Conservation (phyloP, 176 grass and related monocot species). For the Oryza meyeriana region DNA sequence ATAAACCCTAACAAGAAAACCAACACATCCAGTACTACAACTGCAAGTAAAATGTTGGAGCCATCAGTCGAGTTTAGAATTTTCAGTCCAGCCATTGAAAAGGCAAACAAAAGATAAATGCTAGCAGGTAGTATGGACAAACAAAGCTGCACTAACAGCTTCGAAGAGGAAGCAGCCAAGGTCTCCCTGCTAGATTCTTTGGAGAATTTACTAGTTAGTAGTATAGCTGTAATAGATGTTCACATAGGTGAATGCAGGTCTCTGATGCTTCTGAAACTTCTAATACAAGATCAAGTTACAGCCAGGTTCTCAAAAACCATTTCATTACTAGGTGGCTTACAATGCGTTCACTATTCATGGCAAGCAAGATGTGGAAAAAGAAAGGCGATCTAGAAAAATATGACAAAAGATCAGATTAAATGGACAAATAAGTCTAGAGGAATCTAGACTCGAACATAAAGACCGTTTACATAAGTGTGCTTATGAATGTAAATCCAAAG, state of each 20-base stretch:
- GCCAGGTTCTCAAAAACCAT: background rate
- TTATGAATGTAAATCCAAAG: slow-evolving; percentile 22
- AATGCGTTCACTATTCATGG: background rate
- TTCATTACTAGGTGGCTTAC: background rate
- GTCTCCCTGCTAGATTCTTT: background rate
- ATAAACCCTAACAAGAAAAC: slow-evolving; percentile 20
- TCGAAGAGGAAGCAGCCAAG: background rate
- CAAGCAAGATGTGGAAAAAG: background rate
- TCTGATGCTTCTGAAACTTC: background rate
- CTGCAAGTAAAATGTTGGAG: background rate
- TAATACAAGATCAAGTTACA: background rate
- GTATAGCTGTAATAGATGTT: background rate
- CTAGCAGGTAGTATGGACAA: background rate
- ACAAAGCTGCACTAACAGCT: background rate
- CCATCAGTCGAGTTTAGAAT: background rate
- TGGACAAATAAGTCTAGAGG: background rate
- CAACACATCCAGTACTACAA: background rate
- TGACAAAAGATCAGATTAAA: background rate
- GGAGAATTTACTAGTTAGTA: background rate
- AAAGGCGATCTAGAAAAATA: background rate
- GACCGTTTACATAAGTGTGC: background rate
- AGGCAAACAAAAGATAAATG: background rate
- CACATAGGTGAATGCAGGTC: background rate
- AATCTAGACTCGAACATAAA: background rate
- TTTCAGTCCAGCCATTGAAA: background rate